These are phyloP conservation scores for Vararia minispora DNA, from an alignment of 768 basidiomycete genomes.

Conservation along the genomic window DNA sequence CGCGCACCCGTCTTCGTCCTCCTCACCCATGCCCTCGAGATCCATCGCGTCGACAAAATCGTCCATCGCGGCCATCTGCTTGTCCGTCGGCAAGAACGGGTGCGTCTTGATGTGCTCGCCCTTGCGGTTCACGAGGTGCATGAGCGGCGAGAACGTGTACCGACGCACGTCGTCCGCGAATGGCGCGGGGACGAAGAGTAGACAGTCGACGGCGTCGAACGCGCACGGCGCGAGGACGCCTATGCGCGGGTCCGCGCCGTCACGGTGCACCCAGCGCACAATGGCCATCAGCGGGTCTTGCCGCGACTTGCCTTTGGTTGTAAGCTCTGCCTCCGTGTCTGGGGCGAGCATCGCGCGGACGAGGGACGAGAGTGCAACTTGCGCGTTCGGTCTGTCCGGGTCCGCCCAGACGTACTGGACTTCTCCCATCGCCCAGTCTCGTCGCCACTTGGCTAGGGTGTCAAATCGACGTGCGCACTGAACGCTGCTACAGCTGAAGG, in stretches of 20 bases:
- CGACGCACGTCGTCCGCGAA: constrained; percentile 91
- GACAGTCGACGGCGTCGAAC: constrained; percentile 61
- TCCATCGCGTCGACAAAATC: constrained; percentile 84
- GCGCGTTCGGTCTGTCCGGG: constrained; percentile 48
- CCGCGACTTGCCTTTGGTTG: no score
- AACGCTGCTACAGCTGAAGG: not conserved
- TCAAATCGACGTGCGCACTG: not conserved
- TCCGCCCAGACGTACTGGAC: constrained; percentile 81
- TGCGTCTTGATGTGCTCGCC: constrained; percentile 69
- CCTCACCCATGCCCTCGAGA: constrained; percentile 64
- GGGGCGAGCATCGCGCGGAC: constrained; percentile 87
- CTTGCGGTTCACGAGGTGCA: constrained; percentile 58
- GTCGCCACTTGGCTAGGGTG: constrained; percentile 53
- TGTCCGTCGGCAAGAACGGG: constrained; percentile 70
- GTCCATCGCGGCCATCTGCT: constrained; percentile 76
- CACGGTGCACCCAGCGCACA: constrained; percentile 68
- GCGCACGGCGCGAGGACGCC: constrained; percentile 58
- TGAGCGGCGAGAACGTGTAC: constrained; percentile 77
- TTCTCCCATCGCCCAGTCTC: constrained; percentile 77
- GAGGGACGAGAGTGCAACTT: constrained; percentile 81
- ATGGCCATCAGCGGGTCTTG: constrained; percentile 55
- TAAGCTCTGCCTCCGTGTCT: no score
- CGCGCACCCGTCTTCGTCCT: constrained; percentile 63
- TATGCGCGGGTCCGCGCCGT: constrained; percentile 75
- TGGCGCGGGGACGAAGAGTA: constrained; percentile 84